Evolutionary conservation across 345 rosid genomes (phyloP).

Genomic region (Brassica juncea): DNA sequence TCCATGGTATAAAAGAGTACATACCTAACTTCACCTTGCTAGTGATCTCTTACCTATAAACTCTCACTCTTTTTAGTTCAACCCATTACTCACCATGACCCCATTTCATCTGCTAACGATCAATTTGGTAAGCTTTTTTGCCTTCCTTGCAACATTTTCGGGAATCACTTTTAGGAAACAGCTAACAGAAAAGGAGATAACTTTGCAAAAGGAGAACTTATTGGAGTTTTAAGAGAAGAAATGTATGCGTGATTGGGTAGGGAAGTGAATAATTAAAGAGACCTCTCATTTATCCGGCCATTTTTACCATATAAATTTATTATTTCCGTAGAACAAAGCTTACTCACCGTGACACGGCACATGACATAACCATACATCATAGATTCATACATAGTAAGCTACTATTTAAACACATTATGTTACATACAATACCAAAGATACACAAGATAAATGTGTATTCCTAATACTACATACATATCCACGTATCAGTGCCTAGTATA

Average conservation of each 20-base stretch:
- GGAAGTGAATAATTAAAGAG: background rate
- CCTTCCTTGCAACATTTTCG: slow-evolving; percentile 33
- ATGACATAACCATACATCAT: background rate
- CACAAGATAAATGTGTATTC: slow-evolving; percentile 1
- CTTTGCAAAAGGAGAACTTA: slow-evolving; percentile 23
- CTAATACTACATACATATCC: background rate
- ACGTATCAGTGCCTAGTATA: background rate
- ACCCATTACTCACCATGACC: slow-evolving; percentile 37
- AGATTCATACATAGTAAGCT: background rate
- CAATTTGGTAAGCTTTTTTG: slow-evolving; percentile 32
- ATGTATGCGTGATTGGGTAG: background rate
- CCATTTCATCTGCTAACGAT: slow-evolving; percentile 29
- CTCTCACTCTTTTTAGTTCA: slow-evolving; percentile 34
- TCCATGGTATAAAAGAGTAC: slow-evolving; percentile 35
- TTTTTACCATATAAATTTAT: background rate
- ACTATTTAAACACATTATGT: background rate
- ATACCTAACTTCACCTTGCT: slow-evolving; percentile 41
- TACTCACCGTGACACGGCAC: background rate
- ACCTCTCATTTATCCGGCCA: background rate
- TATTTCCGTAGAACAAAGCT: background rate
- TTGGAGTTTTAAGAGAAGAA: slow-evolving; percentile 5
- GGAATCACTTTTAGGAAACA: slow-evolving; percentile 36
- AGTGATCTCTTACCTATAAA: slow-evolving; percentile 42
- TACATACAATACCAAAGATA: background rate
- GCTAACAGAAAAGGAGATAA: slow-evolving; percentile 33